Conservation (phyloP, 2,329 filamentous ascomycete species). For the Dactylellina sp. region DNA sequence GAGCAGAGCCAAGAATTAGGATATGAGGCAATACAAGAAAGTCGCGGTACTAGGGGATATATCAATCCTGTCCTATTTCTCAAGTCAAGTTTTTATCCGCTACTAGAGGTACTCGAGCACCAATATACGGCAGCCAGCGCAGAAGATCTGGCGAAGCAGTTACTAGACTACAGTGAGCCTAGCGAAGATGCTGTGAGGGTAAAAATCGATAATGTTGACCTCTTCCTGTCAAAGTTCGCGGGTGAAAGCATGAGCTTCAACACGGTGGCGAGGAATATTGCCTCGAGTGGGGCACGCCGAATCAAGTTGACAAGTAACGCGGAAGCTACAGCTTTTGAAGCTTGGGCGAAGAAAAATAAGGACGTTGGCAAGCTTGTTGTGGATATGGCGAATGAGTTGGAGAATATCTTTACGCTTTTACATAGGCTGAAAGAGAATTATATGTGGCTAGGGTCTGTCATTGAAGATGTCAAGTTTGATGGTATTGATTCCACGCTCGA, state of each 20-base stretch:
- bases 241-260: constrained; percentile 7
- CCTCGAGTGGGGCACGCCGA: neutral
- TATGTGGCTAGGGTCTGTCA: neutral
- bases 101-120: constrained; percentile 12
- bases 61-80: constrained; percentile 24
- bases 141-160: constrained; percentile 10
- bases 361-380: constrained; percentile 2
- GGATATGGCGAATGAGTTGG: neutral
- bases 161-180: constrained; percentile 14
- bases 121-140: neutral
- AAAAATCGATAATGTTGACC: neutral
- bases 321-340: constrained; percentile 7
- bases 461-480: constrained; percentile 24
- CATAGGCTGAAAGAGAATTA: constrained; percentile 13
- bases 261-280: constrained; percentile 8
- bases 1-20: constrained; percentile 8
- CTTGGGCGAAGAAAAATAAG: constrained; percentile 22
- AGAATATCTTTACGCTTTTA: neutral
- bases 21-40: constrained; percentile 15
- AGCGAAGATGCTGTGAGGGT: neutral
- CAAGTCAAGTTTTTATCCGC: constrained; percentile 5
- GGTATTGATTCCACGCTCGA: neutral
- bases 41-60: constrained; percentile 1
- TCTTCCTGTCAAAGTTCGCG: neutral
- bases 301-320: neutral